Conservation (phyloP, 2,329 filamentous ascomycete genomes). For the Pyrenochaeta sp. region DNA sequence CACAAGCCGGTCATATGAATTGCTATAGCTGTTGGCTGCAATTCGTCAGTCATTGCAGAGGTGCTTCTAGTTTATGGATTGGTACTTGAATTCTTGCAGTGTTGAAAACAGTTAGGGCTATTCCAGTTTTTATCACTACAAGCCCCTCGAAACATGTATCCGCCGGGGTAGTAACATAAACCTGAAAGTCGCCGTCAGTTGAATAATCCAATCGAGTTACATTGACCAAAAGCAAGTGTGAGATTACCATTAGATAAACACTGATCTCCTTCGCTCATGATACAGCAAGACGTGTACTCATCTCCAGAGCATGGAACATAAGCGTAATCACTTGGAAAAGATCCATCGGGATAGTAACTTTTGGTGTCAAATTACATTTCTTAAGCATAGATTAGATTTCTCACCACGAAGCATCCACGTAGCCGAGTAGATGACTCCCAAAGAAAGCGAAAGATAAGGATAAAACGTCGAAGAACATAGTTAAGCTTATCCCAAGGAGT, state of each 20-base stretch:
- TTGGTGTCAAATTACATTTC: neutral
- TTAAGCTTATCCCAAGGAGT: slow-evolving; percentile 13
- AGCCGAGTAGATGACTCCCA: slow-evolving; percentile 1
- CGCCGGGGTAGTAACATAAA: slow-evolving; percentile 1
- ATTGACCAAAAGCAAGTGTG: neutral
- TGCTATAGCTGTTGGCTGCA: neutral
- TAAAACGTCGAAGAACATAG: slow-evolving; percentile 16
- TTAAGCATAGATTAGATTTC: neutral
- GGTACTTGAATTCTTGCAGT: slow-evolving; percentile 14
- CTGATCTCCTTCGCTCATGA: slow-evolving; percentile 19
- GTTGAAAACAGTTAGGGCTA: slow-evolving; percentile 17
- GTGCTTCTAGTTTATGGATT: slow-evolving; percentile 4
- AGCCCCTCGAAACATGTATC: slow-evolving; percentile 17
- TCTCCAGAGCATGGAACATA: slow-evolving; percentile 18
- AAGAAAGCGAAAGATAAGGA: slow-evolving; percentile 21
- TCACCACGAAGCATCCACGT: slow-evolving; percentile 20
- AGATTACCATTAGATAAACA: slow-evolving; percentile 22
- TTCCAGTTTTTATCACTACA: slow-evolving; percentile 22
- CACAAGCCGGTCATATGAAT: slow-evolving; percentile 16
- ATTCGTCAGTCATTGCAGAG: neutral
- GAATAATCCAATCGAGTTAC: neutral
- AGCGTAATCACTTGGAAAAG: slow-evolving; percentile 19
- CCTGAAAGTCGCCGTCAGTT: neutral
- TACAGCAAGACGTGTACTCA: slow-evolving; percentile 18
- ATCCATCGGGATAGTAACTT: slow-evolving; percentile 24